phyloP scores from a whole-genome alignment of 345 rosid genomes.

The Citrus cavaleriei region DNA sequence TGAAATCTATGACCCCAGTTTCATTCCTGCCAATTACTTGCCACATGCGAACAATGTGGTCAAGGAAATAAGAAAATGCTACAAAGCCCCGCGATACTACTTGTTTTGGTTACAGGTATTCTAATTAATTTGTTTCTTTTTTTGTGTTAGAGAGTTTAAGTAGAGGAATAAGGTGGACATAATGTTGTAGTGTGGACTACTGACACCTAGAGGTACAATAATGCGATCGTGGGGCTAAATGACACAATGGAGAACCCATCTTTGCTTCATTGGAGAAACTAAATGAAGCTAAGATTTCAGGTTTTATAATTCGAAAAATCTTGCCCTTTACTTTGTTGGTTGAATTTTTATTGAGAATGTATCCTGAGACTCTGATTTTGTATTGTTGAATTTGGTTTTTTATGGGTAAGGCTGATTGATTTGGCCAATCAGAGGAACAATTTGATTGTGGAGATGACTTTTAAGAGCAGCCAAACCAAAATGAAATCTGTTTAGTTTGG shows the following conservation, averaged over 20 bases:
- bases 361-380: not conserved
- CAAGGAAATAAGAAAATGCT: constrained; percentile 72
- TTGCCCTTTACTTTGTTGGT: constrained; percentile 46
- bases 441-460: constrained; percentile 95
- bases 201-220: constrained; percentile 93
- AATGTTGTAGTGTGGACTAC: constrained; percentile 67
- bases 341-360: not conserved
- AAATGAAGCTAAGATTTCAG: constrained; percentile 65
- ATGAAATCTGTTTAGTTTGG: constrained; percentile 69
- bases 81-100: constrained; percentile 70
- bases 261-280: constrained; percentile 63
- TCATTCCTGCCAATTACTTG: constrained; percentile 95
- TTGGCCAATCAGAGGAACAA: constrained; percentile 78
- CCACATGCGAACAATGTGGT: constrained; percentile 83
- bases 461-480: constrained; percentile 24
- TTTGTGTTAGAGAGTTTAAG: not conserved
- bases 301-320: too few relatives aligned
- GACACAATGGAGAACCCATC: constrained; percentile 76
- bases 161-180: too few relatives aligned
- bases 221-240: constrained; percentile 71
- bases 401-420: constrained; percentile 67
- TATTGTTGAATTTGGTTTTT: not conserved
- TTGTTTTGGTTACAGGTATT: not conserved
- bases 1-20: constrained; percentile 81
- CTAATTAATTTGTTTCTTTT: not conserved